Base-by-base conservation (phyloP, 2,329 filamentous ascomycete genomes). In the Colletotrichum coccodes region DNA sequence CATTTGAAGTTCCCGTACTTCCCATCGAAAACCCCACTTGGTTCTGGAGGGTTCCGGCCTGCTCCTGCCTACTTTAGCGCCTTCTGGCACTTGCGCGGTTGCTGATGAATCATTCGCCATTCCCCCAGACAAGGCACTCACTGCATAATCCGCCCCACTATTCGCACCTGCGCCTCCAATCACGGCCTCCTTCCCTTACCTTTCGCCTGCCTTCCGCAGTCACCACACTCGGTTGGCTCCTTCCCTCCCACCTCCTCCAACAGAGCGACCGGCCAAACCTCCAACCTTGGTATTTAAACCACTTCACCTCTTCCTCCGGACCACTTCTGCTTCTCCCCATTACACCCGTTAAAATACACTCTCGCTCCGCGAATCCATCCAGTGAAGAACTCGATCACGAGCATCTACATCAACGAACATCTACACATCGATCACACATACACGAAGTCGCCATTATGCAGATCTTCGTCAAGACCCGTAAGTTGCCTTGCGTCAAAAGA, bases 401-500 rank as follows among this genome's bases (percentile, higher is more conserved):
- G 30, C 64, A 53, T 44, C 38, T 34, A 44, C 36, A 49, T 46
- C 34, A 18, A 54, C n/a, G 30, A 21, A 38, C 14, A 60, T 68
- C 56, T 52, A 52, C 71, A 59, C 58, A 54, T 70, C 40, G 58
- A 72, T 68, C 61, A 60, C 71, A 74, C 65, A 73, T 60, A 73
- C 72, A 75, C 64, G 56, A 73, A 75, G 75, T 75, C 78, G 80
- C 73, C 83, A 90, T 74, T 82, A 97, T 97, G 95, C 95, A 97
- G 89, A 97, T 98, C 88, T 98, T 97, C 84, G 95, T 97, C 78
- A 97, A 97, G 91, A 97, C 94, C 76, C 89, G 92, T 94, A 87
- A 89, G 92, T 91, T 76, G 40, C 75, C 72, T 60, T 68, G 72
- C 46, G 9, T 32, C 58, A 30, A 36, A 2, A 32, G 53, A 28